Base-by-base conservation (phyloP, 75 land plant species). In the Adiantum capillusveneris region DNA sequence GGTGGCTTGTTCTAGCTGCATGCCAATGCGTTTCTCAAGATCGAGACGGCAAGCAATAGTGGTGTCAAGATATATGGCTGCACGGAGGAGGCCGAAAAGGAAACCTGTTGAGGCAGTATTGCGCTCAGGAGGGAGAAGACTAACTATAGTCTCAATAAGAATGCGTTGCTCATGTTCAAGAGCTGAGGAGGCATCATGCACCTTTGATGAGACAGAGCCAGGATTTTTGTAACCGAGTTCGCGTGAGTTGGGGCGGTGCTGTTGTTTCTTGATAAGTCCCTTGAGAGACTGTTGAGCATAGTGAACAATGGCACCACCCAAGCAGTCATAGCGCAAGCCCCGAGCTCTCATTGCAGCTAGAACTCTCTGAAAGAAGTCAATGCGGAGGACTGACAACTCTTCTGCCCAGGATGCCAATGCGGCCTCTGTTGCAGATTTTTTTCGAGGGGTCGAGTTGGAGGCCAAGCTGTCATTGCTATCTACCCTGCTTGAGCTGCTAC, bases 321-420 rank as follows among this genome's bases (percentile, higher is more conserved):
- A 28, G 39, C 76, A 62, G 25, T 88, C 93, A 25, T 84, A 85
- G 0, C 82, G 75, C 26, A 88, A 78, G 7, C 93, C 93, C 7
- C 85, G 62, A 21, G 81, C 82, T 52, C 69, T 81, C 85, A 88
- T 85, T 6, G 93, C 89, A 20, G 73, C 58, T 31, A 88, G 73
- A 25, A 84, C 89, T 56, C 74, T 57, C 36, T 74, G 75, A 56
- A 73, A 88, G 72, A 88, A 28, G 52, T 82, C 83, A 59, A 79
- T 31, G 0, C 81, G 72, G 46, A 85, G 83, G 44, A 66, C 76
- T 17, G 83, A 79, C 9, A 88, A 75, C 56, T 79, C 89, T 58
- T 85, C 85, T 11, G 79, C 75, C 93, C 93, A 88, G 55, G 60
- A 29, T 3, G 37, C 14, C 49, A n/a, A n/a, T 17, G 17, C 21